Evolutionary conservation across 1,284 basidiomycete genomes (phyloP), one percentile per base, ranked within the genome.

Genomic region (Rhodotorula sp.): DNA sequence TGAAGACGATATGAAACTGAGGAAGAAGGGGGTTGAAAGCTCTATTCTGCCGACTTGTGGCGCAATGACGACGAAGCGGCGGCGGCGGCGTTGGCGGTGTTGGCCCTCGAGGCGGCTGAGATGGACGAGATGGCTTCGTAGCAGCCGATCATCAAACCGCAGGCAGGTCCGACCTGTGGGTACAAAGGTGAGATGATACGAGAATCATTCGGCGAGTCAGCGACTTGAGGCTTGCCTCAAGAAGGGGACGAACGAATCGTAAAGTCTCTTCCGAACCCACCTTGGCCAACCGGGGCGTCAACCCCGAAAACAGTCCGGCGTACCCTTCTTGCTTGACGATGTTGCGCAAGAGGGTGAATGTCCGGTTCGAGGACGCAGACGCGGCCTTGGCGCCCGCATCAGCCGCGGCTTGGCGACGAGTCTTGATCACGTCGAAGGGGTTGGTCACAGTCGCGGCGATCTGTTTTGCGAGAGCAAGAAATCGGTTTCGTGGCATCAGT

Each of bases 351-450:
- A 94, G 81, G 12, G 86, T 84, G 68, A 91, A 79, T 0, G 88
- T 90, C 56, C 62, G 68, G 21, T 67, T 66, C 16, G 21, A 47
- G 14, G 61, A n/a, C 16, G 62, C 8, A 43, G 38, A 14, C 38
- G 38, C 38, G 10, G 38, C 38, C 38, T 43, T 43, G 15, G 19
- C 19, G 66, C 10, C 21, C 6, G 43, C 16, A 45, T 10, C 31
- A 1, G 64, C 52, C 2, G 60, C 54, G 15, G 77, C 77, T 70
- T 99, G 95, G 62, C 92, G 84, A 58, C 95, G 86, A 4, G 97
- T 99, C 83, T 99, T 99, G 73, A 98, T 85, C 26, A 97, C 92
- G 79, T 99, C 95, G 79, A 97, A 97, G 0, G 97, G 95, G 49
- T 94, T 93, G 3, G 95, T 98, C 50, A 95, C 71, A 14, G 97